Percentiles rank a stretch among this genome's conserved stretches.
phyloP scores from a whole-genome alignment of 257 asterid genomes.

The Solanum bulbocastanum region DNA sequence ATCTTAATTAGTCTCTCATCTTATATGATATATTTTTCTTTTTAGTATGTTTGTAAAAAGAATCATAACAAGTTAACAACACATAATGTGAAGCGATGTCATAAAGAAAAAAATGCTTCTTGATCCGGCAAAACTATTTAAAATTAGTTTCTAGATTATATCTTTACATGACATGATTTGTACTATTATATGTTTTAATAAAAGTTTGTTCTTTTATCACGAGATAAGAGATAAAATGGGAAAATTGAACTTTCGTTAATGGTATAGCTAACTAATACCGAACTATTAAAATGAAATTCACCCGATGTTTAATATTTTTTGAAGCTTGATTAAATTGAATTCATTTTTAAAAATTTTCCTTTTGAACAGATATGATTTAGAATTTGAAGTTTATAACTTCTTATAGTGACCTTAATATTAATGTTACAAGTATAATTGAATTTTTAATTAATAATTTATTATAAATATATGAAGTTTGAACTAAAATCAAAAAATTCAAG shows the following conservation, averaged over 20 bases:
- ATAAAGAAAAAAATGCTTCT: not conserved
- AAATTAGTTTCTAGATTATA: not conserved
- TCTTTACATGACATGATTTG: not conserved
- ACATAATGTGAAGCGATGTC: not conserved
- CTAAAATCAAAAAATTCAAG: no score
- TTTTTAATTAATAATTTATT: no score
- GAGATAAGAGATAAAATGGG: not conserved
- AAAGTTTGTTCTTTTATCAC: no score
- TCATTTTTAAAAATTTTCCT: rapidly evolving
- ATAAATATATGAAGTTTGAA: no score
- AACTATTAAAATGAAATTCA: no score
- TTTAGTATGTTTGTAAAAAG: not conserved
- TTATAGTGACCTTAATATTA: no score
- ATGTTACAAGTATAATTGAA: no score
- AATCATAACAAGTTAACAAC: not conserved
- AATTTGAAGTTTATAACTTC: not conserved
- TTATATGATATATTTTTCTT: not conserved
- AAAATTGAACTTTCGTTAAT: not conserved
- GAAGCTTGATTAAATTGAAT: not conserved
- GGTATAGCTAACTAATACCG: rapidly evolving
- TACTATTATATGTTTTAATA: not conserved
- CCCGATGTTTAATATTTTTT: not conserved
- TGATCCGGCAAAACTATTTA: not conserved
- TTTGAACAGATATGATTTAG: rapidly evolving
- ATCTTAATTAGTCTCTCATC: not conserved